Base-by-base conservation (phyloP, 2,329 filamentous ascomycete genomes). In the Cytospora schulzeri region DNA sequence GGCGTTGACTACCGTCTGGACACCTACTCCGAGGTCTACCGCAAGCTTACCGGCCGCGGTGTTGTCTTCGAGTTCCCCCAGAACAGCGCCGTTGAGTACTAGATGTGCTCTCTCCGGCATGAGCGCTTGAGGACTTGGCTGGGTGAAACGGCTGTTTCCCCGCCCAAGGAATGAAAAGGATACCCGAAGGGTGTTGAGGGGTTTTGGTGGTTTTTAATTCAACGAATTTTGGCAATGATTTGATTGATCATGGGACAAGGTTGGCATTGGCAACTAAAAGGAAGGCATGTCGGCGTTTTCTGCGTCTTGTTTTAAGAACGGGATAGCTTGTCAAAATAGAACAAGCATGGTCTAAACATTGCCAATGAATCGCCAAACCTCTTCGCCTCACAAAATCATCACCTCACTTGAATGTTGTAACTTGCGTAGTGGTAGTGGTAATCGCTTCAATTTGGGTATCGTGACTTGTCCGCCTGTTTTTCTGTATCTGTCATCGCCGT, bases 21-120 rank as follows among this genome's bases (percentile, higher is more conserved):
- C 84, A 97, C 94, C 80, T 99, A 99, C 88, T 92, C 92, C 72
- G 95, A 99, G 89, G 95, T 99, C 80, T 99, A 99, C 91, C 92
- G 93, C 83, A 90, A 92, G 77, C 86, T 99, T 79, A 99, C 95
- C 70, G 95, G 95, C 83, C 95, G 96, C 84, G 88, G 88, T 79
- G 95, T 98, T 80, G 88, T 89, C 83, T 99, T 99, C 79, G 95
- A 99, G 89, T 99, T 99, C 89, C 95, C 95, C 76, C 91, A 96
- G 86, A 86, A 86, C 78, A 85, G 85, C 77, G 81, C 84, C 76
- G 76, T 87, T 73, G 93, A 97, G 79, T 96, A 91, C 84, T 96
- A 95, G 85, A 85, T 76, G 69, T 61, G 33, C 33, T 66, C 52
- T 35, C 14, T 5, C 5, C 35, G 15, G 28, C 22, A 62, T 38